Evolutionary conservation across 2,329 filamentous ascomycete genomes (phyloP).

Genomic region (Botrytis paeoniae): DNA sequence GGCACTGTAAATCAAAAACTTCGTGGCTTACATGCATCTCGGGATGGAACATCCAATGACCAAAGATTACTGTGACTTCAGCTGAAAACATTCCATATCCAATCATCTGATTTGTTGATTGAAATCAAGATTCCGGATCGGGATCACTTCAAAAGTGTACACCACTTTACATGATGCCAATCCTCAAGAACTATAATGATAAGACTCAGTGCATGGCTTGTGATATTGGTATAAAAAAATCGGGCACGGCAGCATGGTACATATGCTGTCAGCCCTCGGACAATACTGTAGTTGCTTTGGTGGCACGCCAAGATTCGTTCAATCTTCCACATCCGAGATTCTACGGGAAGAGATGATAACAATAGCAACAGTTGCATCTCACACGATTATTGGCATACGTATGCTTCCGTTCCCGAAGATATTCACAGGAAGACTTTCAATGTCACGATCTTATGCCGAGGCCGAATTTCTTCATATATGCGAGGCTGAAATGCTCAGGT

Average conservation of each 20-base stretch:
- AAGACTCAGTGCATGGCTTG: background rate
- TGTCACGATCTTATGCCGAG: constrained; percentile 10
- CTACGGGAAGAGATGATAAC: constrained; percentile 15
- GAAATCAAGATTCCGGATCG: background rate
- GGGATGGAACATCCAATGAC: background rate
- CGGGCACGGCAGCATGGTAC: constrained; percentile 8
- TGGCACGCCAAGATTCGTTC: constrained; percentile 6
- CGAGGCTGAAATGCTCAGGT: constrained; percentile 13
- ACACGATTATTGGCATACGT: constrained; percentile 7
- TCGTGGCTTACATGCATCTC: background rate
- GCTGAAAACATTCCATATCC: constrained; percentile 7
- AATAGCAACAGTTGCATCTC: constrained; percentile 13
- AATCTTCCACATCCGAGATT: background rate
- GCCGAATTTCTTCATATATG: background rate
- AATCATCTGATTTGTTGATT: background rate
- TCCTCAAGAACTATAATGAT: background rate
- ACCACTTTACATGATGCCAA: background rate
- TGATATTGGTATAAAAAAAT: background rate
- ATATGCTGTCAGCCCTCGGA: constrained; percentile 19
- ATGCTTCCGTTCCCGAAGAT: background rate
- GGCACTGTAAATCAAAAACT: background rate
- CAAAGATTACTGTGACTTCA: background rate
- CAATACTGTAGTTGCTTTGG: constrained; percentile 13
- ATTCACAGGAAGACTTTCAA: background rate
- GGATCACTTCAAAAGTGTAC: background rate